Base-by-base conservation (phyloP, 148 eudicot species). In the Salicornia ramosissima region DNA sequence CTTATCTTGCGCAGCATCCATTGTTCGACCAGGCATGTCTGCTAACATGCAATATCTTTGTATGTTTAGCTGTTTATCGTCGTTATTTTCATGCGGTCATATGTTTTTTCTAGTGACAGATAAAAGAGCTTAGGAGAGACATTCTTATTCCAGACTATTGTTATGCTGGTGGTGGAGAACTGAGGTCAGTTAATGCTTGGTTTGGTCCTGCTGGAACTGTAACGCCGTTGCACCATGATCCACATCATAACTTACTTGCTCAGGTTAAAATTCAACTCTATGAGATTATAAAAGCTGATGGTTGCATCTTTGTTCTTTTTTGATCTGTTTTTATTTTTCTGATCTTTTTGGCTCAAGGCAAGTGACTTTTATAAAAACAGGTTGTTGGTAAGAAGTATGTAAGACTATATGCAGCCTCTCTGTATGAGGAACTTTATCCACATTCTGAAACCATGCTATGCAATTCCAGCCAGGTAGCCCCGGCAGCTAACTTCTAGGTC, bases 171-270 rank as follows among this genome's bases (percentile, higher is more conserved):
- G 97, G 90, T 4, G 97, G 97, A 51, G 96, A 94, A 74, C 71
- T 94, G 64, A 80, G 92, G 78, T 75, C 99, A 10, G 69, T 94
- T 30, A 91, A 94, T 82, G 97, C 97, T 71, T 94, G 99, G 99
- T 91, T 94, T 67, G 99, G 99, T 80, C 99, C 99, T 74, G 86
- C 93, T 77, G 91, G 96, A 59, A 94, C 97, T 1, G 97, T 94
- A 42, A 94, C 97, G 26, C 99, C 99, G 19, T 76, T 94, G 87
- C 97, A 94, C 82, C 90, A 90, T 65, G 99, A 94, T 82, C 99
- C 97, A 18, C 97, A 94, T 78, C 97, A 94, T 74, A 94, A 94
- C 76, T 87, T 94, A 74, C 83, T 94, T 74, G 92, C 97, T 71
- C 99, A 94, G 99, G 99, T 94, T 69, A 65, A 64, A 39, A 25